Percentiles rank a stretch among this genome's conserved stretches.
Evolutionary conservation across 805 yeast species (phyloP).

Genomic region (Candida glaebosa): DNA sequence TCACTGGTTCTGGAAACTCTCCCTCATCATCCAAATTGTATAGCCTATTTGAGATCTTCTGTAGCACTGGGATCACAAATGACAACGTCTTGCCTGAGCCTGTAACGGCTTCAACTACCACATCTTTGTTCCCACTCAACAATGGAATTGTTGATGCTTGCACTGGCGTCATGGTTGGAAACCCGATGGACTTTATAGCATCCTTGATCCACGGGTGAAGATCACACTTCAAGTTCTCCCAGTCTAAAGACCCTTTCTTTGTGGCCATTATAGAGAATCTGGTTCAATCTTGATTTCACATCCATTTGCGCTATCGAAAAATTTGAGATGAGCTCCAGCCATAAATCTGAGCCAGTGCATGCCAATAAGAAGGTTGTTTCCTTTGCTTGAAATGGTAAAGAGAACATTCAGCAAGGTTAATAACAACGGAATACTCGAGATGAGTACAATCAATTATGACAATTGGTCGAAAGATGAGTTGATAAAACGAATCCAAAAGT

Average conservation of each 20-base stretch:
- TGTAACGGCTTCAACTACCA: slow-evolving; percentile 94
- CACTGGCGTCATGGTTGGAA: slow-evolving; percentile 86
- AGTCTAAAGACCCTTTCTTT: slow-evolving; percentile 45
- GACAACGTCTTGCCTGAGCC: slow-evolving; percentile 99
- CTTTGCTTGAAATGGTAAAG: slow-evolving; percentile 1
- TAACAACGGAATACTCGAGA: neutral
- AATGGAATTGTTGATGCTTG: slow-evolving; percentile 94
- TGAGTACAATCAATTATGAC: neutral
- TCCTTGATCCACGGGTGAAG: slow-evolving; percentile 69
- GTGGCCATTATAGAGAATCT: slow-evolving; percentile 16
- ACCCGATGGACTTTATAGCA: slow-evolving; percentile 75
- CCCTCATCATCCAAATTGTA: slow-evolving; percentile 19
- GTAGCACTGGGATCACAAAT: slow-evolving; percentile 77
- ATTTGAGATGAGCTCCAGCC: neutral
- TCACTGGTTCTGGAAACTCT: slow-evolving; percentile 28
- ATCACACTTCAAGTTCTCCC: slow-evolving; percentile 54
- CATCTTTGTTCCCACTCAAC: slow-evolving; percentile 81
- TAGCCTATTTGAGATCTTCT: slow-evolving; percentile 47
- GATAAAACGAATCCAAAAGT: neutral
- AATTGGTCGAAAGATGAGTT: slow-evolving; percentile 3
- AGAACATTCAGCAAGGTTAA: slow-evolving; percentile 1
- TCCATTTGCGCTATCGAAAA: neutral
- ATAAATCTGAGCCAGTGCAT: neutral
- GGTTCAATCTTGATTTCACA: neutral
- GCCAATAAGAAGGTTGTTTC: neutral